Conservation (phyloP, 345 rosid genomes). For the Mangifera indica region DNA sequence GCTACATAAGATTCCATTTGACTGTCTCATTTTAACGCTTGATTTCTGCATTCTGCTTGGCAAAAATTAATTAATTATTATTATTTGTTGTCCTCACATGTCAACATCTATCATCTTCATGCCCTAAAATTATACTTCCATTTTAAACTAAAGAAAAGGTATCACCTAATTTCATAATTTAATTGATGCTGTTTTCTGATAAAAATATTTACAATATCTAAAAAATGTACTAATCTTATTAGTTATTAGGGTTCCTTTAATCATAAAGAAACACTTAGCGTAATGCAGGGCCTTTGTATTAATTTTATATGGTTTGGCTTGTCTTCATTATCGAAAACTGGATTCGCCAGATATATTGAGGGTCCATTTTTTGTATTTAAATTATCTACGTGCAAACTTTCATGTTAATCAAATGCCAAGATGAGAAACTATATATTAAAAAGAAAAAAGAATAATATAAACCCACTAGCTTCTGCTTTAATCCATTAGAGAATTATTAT, state of each 20-base stretch:
- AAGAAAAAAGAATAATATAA: constrained; percentile 2
- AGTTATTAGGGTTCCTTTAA: no score
- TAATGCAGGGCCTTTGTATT: no score
- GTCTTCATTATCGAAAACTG: background rate
- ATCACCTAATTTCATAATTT: no score
- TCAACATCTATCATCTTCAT: background rate
- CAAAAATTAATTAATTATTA: no score
- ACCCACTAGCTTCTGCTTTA: background rate
- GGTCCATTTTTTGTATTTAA: background rate
- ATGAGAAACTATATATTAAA: background rate
- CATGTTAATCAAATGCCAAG: background rate
- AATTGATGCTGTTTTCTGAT: no score
- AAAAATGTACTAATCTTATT: no score
- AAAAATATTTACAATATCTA: no score
- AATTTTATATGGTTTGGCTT: no score
- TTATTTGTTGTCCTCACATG: background rate
- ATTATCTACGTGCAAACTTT: background rate
- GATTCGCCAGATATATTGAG: background rate
- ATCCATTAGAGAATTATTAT: background rate
- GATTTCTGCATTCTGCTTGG: background rate
- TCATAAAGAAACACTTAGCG: no score
- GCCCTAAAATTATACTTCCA: no score
- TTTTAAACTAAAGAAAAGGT: no score
- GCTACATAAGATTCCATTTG: constrained; percentile 9
- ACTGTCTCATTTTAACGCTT: background rate